Evolutionary conservation across 768 basidiomycete species (phyloP).

Genomic region (Lactarius vividus): DNA sequence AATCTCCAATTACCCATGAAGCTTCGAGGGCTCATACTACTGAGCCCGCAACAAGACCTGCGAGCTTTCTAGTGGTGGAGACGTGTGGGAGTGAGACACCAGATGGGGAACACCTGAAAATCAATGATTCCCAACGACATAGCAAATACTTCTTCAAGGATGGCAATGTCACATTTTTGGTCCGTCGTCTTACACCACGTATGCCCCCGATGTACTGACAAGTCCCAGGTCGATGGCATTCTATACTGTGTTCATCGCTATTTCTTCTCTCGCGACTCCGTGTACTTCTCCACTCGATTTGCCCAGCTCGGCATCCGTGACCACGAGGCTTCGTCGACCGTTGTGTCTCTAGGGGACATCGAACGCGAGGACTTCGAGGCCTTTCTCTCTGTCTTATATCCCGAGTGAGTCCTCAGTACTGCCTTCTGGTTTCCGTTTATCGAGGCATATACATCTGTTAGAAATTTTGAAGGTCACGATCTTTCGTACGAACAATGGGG

Average conservation of each 20-base stretch:
- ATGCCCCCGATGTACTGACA: not conserved
- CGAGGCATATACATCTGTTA: not conserved
- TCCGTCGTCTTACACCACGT: not conserved
- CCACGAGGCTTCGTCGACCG: not conserved
- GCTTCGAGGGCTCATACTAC: not conserved
- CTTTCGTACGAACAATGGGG: constrained; percentile 29
- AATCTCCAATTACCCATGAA: not conserved
- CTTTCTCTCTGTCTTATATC: constrained; percentile 17
- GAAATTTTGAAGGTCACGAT: constrained; percentile 6
- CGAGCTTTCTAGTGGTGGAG: not conserved
- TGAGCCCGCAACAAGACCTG: not conserved
- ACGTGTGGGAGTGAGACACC: not conserved
- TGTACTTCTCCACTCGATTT: constrained; percentile 7
- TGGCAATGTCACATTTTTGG: constrained; percentile 18
- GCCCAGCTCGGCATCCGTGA: not conserved
- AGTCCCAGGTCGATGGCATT: constrained; percentile 1
- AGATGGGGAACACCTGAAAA: too few relatives aligned
- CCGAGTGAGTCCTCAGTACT: not conserved
- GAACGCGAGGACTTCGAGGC: constrained; percentile 18
- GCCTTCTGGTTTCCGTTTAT: not conserved
- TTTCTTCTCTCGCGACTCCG: constrained; percentile 19
- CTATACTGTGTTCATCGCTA: constrained; percentile 16
- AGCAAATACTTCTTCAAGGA: constrained; percentile 11
- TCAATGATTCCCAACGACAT: not conserved
- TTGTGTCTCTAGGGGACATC: constrained; percentile 5